These are phyloP conservation scores for Pseudopithomyces maydicus DNA, from an alignment of 2,329 filamentous ascomycete species.

Conservation along the genomic window DNA sequence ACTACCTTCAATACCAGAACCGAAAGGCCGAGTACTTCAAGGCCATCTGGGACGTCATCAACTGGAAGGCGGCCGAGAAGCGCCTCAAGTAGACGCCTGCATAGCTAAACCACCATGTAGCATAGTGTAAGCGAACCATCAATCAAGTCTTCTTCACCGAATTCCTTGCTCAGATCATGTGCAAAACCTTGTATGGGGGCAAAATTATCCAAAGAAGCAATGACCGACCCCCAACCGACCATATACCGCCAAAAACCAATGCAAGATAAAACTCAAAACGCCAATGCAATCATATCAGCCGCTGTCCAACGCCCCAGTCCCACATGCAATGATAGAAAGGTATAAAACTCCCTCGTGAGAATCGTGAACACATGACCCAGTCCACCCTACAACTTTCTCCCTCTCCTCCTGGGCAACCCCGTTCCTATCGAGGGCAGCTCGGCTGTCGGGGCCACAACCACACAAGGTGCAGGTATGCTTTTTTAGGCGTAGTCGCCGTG, in stretches of 20 bases:
- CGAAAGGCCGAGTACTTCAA: slow-evolving; percentile 95
- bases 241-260: not conserved
- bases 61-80: slow-evolving; percentile 89
- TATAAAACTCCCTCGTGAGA: slow-evolving; percentile 4
- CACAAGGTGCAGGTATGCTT: slow-evolving; percentile 33
- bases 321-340: not conserved
- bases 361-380: not conserved
- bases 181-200: not conserved
- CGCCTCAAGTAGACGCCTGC: slow-evolving; percentile 62
- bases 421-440: slow-evolving; percentile 24
- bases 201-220: not conserved
- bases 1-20: slow-evolving; percentile 96
- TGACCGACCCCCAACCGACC: not conserved
- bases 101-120: not conserved
- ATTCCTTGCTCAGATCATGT: not conserved
- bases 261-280: not conserved
- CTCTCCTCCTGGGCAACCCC: slow-evolving; percentile 37
- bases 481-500: slow-evolving; percentile 32
- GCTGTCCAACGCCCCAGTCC: not conserved
- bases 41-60: slow-evolving; percentile 92
- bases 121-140: slow-evolving; percentile 6
- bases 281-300: not conserved
- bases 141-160: not conserved
- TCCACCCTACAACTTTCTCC: slow-evolving; percentile 22
- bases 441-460: slow-evolving; percentile 19